Conservation (phyloP, 805 yeast species). For the Pichia phayaonensis region DNA sequence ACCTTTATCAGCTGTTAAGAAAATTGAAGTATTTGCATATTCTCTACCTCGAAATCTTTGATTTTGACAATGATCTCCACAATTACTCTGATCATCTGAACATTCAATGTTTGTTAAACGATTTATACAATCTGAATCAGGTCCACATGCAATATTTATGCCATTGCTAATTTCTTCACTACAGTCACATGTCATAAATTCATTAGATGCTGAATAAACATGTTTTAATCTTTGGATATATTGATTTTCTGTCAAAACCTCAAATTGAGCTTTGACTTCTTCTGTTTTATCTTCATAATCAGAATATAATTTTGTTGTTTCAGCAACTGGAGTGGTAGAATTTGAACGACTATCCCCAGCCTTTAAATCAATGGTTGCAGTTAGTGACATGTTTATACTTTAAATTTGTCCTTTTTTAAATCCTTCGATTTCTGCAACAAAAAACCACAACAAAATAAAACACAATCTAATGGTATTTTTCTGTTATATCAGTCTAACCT, state of each 20-base stretch:
- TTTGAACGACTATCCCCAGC: conserved; percentile 8
- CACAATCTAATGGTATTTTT: neutral
- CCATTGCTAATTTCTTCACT: conserved; percentile 35
- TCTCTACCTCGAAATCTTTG: conserved; percentile 78
- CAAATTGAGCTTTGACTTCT: conserved; percentile 60
- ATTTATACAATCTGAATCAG: conserved; percentile 84
- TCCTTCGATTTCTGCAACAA: neutral
- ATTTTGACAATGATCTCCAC: conserved; percentile 77
- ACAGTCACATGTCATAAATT: conserved; percentile 90
- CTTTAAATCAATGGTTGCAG: neutral
- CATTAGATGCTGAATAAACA: conserved; percentile 56
- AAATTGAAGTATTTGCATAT: conserved; percentile 73
- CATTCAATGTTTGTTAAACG: conserved; percentile 91
- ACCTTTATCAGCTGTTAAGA: conserved; percentile 79
- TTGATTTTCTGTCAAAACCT: conserved; percentile 46
- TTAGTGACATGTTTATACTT: neutral
- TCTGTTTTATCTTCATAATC: conserved; percentile 51
- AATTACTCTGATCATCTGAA: conserved; percentile 56
- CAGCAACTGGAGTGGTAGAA: conserved; percentile 14
- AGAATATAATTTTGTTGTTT: conserved; percentile 22
- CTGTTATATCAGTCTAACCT: neutral
- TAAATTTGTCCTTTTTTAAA: neutral
- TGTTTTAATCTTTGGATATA: conserved; percentile 62
- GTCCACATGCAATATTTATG: conserved; percentile 66
- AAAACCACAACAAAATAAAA: neutral